Evolutionary conservation across 768 basidiomycete species (phyloP).

Genomic region (Boletus vinaceobasis): DNA sequence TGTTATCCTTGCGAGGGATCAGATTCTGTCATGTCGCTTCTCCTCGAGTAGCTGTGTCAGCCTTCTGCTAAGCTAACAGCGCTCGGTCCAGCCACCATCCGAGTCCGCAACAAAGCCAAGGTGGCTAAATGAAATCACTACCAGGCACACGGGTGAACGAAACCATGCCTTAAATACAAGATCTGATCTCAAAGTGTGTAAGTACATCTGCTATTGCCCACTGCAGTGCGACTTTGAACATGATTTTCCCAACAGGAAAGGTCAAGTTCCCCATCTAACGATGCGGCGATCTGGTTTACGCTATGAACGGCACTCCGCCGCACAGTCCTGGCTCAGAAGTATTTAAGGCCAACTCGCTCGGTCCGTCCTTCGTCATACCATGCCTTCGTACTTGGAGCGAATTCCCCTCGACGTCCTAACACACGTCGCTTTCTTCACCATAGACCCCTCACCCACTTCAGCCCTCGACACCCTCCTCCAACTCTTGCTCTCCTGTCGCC

Average conservation of each 20-base stretch:
- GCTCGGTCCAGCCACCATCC: conserved; percentile 17
- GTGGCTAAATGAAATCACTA: conserved; percentile 36
- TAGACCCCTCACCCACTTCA: conserved; percentile 35
- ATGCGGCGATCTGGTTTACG: conserved; percentile 33
- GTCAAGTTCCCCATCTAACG: conserved; percentile 30
- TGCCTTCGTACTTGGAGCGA: conserved; percentile 45
- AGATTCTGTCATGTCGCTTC: conserved; percentile 24
- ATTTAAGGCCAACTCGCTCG: conserved; percentile 22
- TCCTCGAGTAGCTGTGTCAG: conserved; percentile 22
- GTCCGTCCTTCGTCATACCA: conserved; percentile 26
- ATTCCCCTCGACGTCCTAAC: conserved; percentile 58
- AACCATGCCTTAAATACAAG: conserved; percentile 32
- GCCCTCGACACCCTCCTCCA: conserved; percentile 41
- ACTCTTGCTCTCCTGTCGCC: conserved; percentile 45
- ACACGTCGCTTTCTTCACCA: conserved; percentile 48
- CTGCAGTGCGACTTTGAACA: conserved; percentile 28
- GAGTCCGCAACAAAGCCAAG: conserved; percentile 28
- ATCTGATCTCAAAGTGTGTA: conserved; percentile 34
- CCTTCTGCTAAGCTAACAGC: conserved; percentile 14
- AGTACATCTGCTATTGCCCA: conserved; percentile 27
- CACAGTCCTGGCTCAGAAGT: conserved; percentile 18
- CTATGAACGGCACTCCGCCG: conserved; percentile 32
- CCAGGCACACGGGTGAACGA: conserved; percentile 31
- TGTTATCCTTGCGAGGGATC: conserved; percentile 7
- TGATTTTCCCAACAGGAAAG: conserved; percentile 39